Percentiles rank a stretch among this genome's conserved stretches.
Conservation (phyloP, 2,329 filamentous ascomycete species). For the Cercospora janseana region DNA sequence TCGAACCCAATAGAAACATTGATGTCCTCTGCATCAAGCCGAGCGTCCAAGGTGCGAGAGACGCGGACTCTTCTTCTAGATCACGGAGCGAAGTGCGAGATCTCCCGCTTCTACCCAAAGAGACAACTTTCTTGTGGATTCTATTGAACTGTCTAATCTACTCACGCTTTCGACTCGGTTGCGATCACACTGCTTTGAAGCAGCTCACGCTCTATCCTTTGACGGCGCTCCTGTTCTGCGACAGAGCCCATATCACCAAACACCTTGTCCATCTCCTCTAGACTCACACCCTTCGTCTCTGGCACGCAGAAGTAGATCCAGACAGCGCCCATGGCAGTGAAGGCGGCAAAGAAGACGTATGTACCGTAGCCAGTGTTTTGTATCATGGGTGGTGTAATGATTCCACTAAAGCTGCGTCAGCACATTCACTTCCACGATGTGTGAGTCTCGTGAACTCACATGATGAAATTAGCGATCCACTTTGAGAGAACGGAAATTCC, state of each 20-base stretch:
- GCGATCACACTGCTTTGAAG: constrained; percentile 15
- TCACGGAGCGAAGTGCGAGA: no score
- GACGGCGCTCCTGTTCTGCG: constrained; percentile 29
- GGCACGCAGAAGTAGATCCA: constrained; percentile 58
- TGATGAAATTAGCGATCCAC: constrained; percentile 64
- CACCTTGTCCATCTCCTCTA: constrained; percentile 35
- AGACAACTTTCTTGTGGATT: no score
- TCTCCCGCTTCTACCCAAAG: no score
- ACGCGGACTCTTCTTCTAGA: no score
- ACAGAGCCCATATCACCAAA: constrained; percentile 31
- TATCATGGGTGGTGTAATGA: constrained; percentile 36
- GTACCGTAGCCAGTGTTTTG: constrained; percentile 57
- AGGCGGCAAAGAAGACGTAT: constrained; percentile 61
- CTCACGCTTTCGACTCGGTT: background rate
- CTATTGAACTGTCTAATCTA: no score
- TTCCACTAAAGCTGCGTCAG: constrained; percentile 38
- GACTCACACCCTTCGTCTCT: constrained; percentile 53
- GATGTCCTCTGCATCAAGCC: no score
- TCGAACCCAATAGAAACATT: no score
- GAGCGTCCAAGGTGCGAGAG: no score
- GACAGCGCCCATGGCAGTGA: constrained; percentile 50
- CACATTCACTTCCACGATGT: constrained; percentile 62
- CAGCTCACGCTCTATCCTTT: constrained; percentile 30
- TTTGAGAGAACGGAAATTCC: constrained; percentile 40
- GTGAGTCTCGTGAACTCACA: constrained; percentile 35